A percentile compares a stretch with the other conserved stretches of the same genome.
Evolutionary conservation across 345 rosid species (phyloP).

Genomic region (Gossypium thurberi): DNA sequence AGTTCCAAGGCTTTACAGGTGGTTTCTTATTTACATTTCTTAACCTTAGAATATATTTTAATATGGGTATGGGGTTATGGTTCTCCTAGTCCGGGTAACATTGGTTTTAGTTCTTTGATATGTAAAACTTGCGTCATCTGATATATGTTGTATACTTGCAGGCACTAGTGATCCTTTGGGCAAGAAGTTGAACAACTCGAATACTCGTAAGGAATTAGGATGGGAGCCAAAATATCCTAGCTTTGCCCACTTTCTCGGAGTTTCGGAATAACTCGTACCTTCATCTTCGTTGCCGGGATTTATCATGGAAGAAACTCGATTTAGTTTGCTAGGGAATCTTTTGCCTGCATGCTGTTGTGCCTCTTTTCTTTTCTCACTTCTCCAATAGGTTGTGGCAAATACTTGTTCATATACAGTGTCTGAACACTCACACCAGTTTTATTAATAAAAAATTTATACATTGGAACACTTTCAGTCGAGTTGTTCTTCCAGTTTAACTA

Average conservation of each 20-base stretch:
- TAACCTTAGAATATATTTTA: not conserved
- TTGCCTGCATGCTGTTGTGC: not conserved
- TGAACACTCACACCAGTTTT: constrained; percentile 1
- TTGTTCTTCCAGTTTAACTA: not conserved
- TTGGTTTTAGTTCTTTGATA: not conserved
- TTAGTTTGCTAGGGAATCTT: not conserved
- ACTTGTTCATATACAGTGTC: not conserved
- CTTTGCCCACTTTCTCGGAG: constrained; percentile 72
- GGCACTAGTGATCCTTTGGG: constrained; percentile 82
- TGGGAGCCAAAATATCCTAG: constrained; percentile 91
- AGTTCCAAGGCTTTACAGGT: constrained; percentile 77
- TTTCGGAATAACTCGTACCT: constrained; percentile 25
- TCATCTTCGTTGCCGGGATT: not conserved
- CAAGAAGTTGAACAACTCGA: constrained; percentile 73
- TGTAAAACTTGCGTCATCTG: not conserved
- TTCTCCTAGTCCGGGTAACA: not conserved
- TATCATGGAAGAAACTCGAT: not conserved
- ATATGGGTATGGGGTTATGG: not conserved
- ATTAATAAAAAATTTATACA: too few species aligned
- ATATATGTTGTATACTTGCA: constrained; percentile 27
- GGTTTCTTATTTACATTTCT: constrained; percentile 5
- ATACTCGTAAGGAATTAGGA: constrained; percentile 63
- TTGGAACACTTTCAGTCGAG: not conserved
- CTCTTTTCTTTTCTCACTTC: not conserved
- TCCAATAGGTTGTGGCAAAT: not conserved